Conservation (phyloP, 164 flowering plant genomes). For the Akebia trifoliata region DNA sequence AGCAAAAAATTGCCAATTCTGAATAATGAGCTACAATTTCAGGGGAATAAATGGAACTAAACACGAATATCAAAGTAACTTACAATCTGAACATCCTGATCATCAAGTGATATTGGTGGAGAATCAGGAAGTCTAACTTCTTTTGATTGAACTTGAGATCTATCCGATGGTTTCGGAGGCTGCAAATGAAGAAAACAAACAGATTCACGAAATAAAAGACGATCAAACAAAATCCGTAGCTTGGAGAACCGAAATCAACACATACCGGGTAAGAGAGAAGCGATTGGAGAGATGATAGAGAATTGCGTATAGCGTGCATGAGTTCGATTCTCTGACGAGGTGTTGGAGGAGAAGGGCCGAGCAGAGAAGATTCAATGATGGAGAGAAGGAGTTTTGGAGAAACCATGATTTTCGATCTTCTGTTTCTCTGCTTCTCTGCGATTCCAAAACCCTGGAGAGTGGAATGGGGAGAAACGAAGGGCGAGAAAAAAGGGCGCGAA, state of each 20-base stretch:
- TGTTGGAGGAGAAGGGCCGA: constrained; percentile 59
- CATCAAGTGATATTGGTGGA: constrained; percentile 70
- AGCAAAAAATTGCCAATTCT: not conserved
- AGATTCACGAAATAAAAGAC: not conserved
- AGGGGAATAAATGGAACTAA: not conserved
- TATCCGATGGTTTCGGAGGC: constrained; percentile 82
- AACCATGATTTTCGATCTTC: constrained; percentile 39
- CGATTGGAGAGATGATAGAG: constrained; percentile 48
- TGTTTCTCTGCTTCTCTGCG: not conserved
- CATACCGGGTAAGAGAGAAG: constrained; percentile 75
- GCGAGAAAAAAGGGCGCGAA: constrained; percentile 7
- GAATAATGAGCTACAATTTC: no score
- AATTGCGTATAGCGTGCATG: constrained; percentile 66
- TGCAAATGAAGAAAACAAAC: constrained; percentile 19
- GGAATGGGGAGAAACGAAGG: not conserved
- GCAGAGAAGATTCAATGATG: constrained; percentile 53
- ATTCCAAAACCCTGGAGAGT: constrained; percentile 7
- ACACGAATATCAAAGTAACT: no score
- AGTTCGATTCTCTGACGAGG: constrained; percentile 79
- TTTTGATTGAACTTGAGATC: constrained; percentile 68
- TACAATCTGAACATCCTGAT: constrained; percentile 88
- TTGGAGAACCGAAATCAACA: not conserved
- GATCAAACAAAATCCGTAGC: not conserved
- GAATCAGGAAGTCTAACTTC: constrained; percentile 86
- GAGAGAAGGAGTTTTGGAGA: constrained; percentile 68